A percentile compares a stretch with the other conserved stretches of the same genome.
Evolutionary conservation across 106 monocot genomes (phyloP).

Genomic region (Chionographis japonica): DNA sequence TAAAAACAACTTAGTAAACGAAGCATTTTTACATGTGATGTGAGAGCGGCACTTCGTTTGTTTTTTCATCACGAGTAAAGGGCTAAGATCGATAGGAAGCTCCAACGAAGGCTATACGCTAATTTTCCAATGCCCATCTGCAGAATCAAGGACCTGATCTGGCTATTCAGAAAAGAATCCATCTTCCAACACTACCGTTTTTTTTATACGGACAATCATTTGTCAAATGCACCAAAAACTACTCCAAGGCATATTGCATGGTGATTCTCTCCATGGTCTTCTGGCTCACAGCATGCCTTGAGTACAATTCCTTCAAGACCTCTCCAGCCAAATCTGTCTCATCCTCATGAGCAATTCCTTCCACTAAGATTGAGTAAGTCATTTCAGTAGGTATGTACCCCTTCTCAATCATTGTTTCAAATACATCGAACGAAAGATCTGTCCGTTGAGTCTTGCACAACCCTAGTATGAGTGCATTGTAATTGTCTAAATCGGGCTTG

Average conservation of each 20-base stretch:
- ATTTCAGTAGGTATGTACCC: constrained; percentile 68
- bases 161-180: not conserved
- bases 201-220: not conserved
- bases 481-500: constrained; percentile 69
- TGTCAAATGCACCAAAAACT: constrained; percentile 3
- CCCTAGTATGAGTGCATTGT: constrained; percentile 75
- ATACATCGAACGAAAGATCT: constrained; percentile 66
- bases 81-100: too few species aligned
- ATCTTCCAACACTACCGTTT: not conserved
- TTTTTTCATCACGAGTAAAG: too few species aligned
- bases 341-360: constrained; percentile 84
- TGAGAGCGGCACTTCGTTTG: too few species aligned
- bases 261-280: constrained; percentile 72
- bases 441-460: constrained; percentile 79
- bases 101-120: too few species aligned
- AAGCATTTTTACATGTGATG: too few species aligned
- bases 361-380: constrained; percentile 70
- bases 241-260: constrained; percentile 79
- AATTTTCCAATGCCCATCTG: too few species aligned
- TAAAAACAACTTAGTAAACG: too few species aligned
- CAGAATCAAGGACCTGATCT: too few species aligned
- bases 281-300: constrained; percentile 38
- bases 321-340: constrained; percentile 53
- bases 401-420: constrained; percentile 62
- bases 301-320: constrained; percentile 58